Percentiles rank a stretch among this genome's conserved stretches.
phyloP scores from a whole-genome alignment of 257 asterid species.

The Orobanche coerulescens region DNA sequence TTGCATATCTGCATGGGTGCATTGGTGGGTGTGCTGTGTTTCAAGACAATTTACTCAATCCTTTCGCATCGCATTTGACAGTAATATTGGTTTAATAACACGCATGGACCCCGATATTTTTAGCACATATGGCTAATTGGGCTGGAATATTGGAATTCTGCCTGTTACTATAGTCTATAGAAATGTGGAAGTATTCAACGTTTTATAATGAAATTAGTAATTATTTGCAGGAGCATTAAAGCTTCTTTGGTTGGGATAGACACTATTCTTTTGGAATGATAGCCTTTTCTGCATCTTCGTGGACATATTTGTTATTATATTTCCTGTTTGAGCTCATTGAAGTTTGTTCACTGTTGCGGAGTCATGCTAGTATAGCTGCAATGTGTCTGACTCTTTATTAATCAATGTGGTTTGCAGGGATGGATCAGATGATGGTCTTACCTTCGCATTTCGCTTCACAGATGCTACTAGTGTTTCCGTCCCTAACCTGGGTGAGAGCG shows the following conservation, averaged over 20 bases:
- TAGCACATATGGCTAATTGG: conserved; percentile 10
- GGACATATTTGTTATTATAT: conserved; percentile 4
- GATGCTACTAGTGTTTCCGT: conserved; percentile 73
- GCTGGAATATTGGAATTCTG: conserved; percentile 17
- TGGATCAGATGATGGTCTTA: conserved; percentile 91
- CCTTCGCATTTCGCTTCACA: conserved; percentile 93
- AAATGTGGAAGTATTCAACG: neutral
- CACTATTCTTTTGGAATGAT: conserved; percentile 8
- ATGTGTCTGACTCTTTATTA: conserved; percentile 18
- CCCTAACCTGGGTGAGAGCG: conserved; percentile 73
- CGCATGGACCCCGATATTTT: neutral
- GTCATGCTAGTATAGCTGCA: conserved; percentile 11
- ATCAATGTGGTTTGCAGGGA: conserved; percentile 48
- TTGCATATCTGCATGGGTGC: neutral
- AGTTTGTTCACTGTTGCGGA: conserved; percentile 14
- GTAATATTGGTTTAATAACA: conserved; percentile 1
- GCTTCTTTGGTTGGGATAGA: conserved; percentile 16
- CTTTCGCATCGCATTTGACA: conserved; percentile 1
- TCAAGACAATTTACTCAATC: conserved; percentile 12
- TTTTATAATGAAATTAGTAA: neutral
- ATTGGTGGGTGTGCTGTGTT: conserved; percentile 3
- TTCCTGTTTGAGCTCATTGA: conserved; percentile 17
- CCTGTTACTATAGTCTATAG: conserved; percentile 11
- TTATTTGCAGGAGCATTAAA: conserved; percentile 11
- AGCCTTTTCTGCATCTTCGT: conserved; percentile 19